Conservation (phyloP, 2,329 filamentous ascomycete genomes). For the Zasmidium angulare region DNA sequence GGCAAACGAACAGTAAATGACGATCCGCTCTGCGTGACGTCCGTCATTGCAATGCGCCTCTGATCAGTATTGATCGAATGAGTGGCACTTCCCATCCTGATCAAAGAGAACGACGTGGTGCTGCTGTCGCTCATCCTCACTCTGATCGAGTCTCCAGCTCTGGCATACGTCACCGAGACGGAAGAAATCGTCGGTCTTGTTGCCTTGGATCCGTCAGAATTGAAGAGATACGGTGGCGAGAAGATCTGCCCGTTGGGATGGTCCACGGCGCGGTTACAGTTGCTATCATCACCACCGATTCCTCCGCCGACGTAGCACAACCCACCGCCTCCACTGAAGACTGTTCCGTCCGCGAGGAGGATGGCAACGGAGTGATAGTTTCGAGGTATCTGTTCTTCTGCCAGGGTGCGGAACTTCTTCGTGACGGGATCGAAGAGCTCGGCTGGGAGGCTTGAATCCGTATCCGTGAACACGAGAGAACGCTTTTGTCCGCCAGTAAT, state of each 20-base stretch:
- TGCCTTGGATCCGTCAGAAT: conserved; percentile 41
- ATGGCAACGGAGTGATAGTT: conserved; percentile 54
- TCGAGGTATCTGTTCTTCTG: conserved; percentile 39
- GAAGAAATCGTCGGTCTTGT: conserved; percentile 45
- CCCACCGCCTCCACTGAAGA: conserved; percentile 54
- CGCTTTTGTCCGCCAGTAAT: conserved; percentile 34
- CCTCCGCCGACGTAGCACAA: conserved; percentile 47
- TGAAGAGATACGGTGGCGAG: conserved; percentile 57
- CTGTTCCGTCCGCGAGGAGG: conserved; percentile 52
- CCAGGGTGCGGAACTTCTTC: conserved; percentile 18
- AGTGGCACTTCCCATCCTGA: conserved; percentile 53
- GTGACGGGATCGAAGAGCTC: conserved; percentile 26
- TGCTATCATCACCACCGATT: not conserved
- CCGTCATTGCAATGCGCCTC: conserved; percentile 49
- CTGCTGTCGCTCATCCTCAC: conserved; percentile 27
- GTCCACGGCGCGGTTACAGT: conserved; percentile 41
- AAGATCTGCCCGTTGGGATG: conserved; percentile 59
- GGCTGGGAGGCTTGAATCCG: conserved; percentile 15
- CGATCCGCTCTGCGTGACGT: conserved; percentile 25
- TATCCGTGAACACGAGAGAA: conserved; percentile 24
- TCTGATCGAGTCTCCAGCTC: conserved; percentile 32
- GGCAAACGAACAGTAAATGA: conserved; percentile 47
- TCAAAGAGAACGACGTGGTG: conserved; percentile 39
- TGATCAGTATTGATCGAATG: conserved; percentile 62
- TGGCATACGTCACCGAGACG: conserved; percentile 31